Conservation (phyloP, 176 grass and related monocot genomes). For the Oryza glaberrima region DNA sequence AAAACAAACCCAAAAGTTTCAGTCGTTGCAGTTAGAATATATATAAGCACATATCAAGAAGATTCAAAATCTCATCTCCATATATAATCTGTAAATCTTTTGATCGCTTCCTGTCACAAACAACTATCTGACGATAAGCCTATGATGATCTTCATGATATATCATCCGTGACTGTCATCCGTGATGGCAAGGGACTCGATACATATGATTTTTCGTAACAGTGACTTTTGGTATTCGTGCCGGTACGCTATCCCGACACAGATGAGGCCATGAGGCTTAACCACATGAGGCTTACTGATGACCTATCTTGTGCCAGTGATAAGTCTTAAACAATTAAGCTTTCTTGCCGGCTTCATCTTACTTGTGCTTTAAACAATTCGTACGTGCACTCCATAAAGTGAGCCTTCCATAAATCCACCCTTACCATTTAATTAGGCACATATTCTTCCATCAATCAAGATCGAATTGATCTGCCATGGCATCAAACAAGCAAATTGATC, state of each 20-base stretch:
- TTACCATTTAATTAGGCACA: background rate
- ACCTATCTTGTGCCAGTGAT: too few species aligned
- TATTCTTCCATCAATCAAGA: background rate
- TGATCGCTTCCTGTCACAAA: background rate
- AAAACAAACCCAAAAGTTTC: background rate
- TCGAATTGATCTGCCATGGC: slow-evolving; percentile 25
- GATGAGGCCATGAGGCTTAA: too few species aligned
- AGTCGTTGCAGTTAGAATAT: background rate
- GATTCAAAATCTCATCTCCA: background rate
- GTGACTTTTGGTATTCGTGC: too few species aligned
- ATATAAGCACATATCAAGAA: background rate
- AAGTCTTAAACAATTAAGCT: background rate
- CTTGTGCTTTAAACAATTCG: slow-evolving; percentile 2
- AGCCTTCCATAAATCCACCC: background rate
- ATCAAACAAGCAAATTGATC: slow-evolving; percentile 2
- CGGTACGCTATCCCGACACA: too few species aligned
- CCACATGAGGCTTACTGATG: too few species aligned
- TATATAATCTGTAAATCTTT: background rate
- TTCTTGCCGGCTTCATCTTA: slow-evolving; percentile 18
- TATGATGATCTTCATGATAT: background rate
- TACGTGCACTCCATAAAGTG: background rate
- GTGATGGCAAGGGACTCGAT: too few species aligned
- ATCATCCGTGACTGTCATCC: too few species aligned
- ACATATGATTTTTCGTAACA: too few species aligned
- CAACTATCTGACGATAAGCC: background rate